phyloP scores from a whole-genome alignment of 2,329 filamentous ascomycete genomes.

The Fusarium pininemorale region DNA sequence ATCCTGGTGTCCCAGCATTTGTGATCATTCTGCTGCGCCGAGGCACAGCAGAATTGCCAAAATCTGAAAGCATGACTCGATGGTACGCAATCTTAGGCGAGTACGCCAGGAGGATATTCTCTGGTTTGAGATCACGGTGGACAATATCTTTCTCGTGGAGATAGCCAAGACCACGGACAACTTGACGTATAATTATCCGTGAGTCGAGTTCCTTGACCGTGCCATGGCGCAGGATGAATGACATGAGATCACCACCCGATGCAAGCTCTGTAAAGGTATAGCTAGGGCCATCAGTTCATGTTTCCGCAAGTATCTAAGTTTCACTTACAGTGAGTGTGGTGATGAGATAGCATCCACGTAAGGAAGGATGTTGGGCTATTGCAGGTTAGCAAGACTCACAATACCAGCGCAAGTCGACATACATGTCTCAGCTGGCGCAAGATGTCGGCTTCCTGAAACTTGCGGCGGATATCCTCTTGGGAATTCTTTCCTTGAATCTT shows the following conservation, averaged over 20 bases:
- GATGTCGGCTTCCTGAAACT: constrained; percentile 61
- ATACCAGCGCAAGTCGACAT: constrained; percentile 35
- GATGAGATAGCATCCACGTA: constrained; percentile 63
- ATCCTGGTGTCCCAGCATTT: constrained; percentile 56
- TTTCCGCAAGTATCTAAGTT: background rate
- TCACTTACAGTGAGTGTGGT: constrained; percentile 55
- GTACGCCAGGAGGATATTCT: constrained; percentile 61
- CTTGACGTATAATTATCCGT: constrained; percentile 57
- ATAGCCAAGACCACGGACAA: constrained; percentile 57
- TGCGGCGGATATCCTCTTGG: constrained; percentile 47
- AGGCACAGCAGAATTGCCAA: constrained; percentile 59
- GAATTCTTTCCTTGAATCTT: constrained; percentile 39
- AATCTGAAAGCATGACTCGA: constrained; percentile 61
- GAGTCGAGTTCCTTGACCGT: constrained; percentile 53
- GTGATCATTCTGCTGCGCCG: constrained; percentile 55
- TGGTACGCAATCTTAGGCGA: constrained; percentile 54
- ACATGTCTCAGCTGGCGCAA: constrained; percentile 65
- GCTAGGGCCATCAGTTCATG: constrained; percentile 41
- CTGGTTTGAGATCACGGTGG: constrained; percentile 64
- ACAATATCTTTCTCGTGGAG: constrained; percentile 60
- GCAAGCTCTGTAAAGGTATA: constrained; percentile 68
- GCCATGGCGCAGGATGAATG: constrained; percentile 53
- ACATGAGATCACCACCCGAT: constrained; percentile 63
- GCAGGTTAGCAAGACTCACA: constrained; percentile 15
- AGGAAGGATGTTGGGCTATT: constrained; percentile 63